Evolutionary conservation across 2,329 filamentous ascomycete genomes (phyloP), one percentile per base, ranked within the genome.

Genomic region (Biscogniauxia sp.): DNA sequence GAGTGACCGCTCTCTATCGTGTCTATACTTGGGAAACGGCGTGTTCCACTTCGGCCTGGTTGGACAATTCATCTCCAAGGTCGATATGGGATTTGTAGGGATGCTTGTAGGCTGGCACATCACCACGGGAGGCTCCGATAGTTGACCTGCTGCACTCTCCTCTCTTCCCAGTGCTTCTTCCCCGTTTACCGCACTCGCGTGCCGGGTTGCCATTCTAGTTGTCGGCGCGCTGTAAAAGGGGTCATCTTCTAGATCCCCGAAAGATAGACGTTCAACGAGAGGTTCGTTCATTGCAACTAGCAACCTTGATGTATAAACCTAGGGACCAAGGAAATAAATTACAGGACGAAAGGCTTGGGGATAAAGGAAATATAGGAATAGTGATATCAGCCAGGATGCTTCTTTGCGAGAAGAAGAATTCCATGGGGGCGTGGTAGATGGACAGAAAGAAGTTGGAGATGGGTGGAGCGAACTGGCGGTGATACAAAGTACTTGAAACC

Each of bases 171-270:
- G 20, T 4, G 58, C 54, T 20, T 61, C 61, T 17, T 64, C 55
- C 26, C 62, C 28, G 26, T 54, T 15, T 25, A 60, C 55, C 37
- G 66, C 53, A 20, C 67, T 71, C 50, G 63, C 63, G 53, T 66
- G 64, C 28, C 62, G 66, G 25, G 66, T 71, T n/a, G 54, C 53
- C 20, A 63, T 51, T 5, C 61, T 67, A 37, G 63, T 72, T 5
- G 70, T 64, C 6, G 58, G 64, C 26, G 70, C 68, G 37, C 67
- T 69, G 61, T 68, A 68, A 59, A 72, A 71, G 19, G 62, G 57
- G 20, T 71, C 69, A 50, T 69, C 65, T 19, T 66, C 67, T 19
- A 67, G 11, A 51, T 55, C 62, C 37, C 37, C 53, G 49, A 59
- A 52, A 6, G 61, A 64, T 20, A 59, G 20, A 9, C 60, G 60